A percentile compares a stretch with the other conserved stretches of the same genome.
Evolutionary conservation across 208 protist genomes (phyloP).

Genomic region (Crithidia thermophila): DNA sequence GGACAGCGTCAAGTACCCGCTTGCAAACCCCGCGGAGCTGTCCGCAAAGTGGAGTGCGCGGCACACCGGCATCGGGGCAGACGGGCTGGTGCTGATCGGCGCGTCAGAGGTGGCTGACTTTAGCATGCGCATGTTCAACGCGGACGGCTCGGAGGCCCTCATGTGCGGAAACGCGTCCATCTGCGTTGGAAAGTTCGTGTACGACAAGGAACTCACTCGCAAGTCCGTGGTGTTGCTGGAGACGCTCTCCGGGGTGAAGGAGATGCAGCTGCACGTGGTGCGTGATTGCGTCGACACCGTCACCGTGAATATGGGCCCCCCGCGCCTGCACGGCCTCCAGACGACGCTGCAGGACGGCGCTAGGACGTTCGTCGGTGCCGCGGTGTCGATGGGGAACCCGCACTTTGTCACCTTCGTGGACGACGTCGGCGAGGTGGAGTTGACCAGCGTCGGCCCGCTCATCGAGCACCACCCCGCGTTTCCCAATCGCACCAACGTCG

Average conservation of each 20-base stretch:
- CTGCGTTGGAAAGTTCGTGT: slow-evolving; percentile 7
- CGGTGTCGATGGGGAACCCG: slow-evolving; percentile 5
- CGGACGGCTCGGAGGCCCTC: slow-evolving; percentile 3
- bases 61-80: slow-evolving; percentile 7
- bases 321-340: neutral
- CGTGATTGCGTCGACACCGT: neutral
- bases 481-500: slow-evolving; percentile 6
- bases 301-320: neutral
- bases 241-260: neutral
- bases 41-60: slow-evolving; percentile 8
- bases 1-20: neutral
- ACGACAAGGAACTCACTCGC: neutral
- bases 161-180: slow-evolving; percentile 16
- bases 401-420: slow-evolving; percentile 8
- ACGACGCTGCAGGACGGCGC: neutral
- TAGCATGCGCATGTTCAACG: slow-evolving; percentile 21
- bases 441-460: neutral
- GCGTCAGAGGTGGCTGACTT: slow-evolving; percentile 2
- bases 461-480: slow-evolving; percentile 1
- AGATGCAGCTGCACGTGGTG: neutral
- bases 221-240: slow-evolving; percentile 3
- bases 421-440: neutral
- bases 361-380: neutral
- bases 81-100: slow-evolving; percentile 16
- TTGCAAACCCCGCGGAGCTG: neutral